These are phyloP conservation scores for Saururus chinensis DNA, from an alignment of 164 flowering plant genomes.

Conservation along the genomic window DNA sequence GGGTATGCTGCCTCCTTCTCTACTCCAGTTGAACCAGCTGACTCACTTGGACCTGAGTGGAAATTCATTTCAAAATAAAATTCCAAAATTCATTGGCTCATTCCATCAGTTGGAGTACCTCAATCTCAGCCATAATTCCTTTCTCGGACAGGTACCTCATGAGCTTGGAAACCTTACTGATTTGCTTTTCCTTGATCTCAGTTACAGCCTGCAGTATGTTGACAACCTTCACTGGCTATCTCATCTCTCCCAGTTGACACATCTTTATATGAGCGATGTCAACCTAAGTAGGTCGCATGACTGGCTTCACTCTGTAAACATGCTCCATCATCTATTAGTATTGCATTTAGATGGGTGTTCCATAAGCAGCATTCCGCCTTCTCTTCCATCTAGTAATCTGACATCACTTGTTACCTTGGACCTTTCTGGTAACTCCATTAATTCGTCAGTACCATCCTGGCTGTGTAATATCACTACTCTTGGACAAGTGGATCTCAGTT, in stretches of 20 bases:
- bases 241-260: background rate
- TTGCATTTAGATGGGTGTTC: background rate
- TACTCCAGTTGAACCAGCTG: background rate
- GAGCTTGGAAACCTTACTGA: slow-evolving; percentile 3
- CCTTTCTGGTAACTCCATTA: too few relatives aligned
- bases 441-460: too few relatives aligned
- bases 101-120: slow-evolving; percentile 3
- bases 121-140: background rate
- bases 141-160: background rate
- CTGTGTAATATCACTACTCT: too few relatives aligned
- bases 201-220: background rate
- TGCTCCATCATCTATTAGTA: background rate
- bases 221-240: background rate
- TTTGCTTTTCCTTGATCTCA: background rate
- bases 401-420: too few relatives aligned
- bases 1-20: background rate
- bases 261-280: background rate
- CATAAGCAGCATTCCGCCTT: background rate
- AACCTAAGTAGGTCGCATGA: background rate
- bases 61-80: background rate
- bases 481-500: too few relatives aligned
- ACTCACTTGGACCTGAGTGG: slow-evolving; percentile 3
- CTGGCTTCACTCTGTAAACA: background rate
- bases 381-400: background rate
- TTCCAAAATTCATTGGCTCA: slow-evolving; percentile 6